Evolutionary conservation across 2,329 filamentous ascomycete species (phyloP).

Genomic region (Emmonsiellopsis sp.): DNA sequence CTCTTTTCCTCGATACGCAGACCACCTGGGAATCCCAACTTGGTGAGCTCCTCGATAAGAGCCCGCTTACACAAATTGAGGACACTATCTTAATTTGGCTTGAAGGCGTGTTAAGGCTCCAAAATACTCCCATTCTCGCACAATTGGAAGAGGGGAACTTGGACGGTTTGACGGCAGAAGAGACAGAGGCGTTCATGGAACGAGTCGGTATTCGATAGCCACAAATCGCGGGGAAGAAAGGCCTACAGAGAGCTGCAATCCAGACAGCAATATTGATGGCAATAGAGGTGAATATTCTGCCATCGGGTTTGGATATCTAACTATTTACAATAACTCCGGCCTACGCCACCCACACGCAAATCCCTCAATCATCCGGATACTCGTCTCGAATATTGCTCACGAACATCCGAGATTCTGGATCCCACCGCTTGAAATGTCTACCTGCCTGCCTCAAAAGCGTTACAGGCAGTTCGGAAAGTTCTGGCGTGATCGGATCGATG

Average conservation of each 20-base stretch:
- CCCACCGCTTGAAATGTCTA: slow-evolving; percentile 81
- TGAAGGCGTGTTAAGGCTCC: slow-evolving; percentile 30
- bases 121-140: slow-evolving; percentile 39
- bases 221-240: background rate
- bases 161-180: slow-evolving; percentile 25
- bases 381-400: slow-evolving; percentile 74
- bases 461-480: slow-evolving; percentile 42
- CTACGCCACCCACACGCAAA: background rate
- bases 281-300: background rate
- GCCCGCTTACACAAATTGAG: slow-evolving; percentile 31
- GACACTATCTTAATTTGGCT: slow-evolving; percentile 33
- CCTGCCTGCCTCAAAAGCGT: slow-evolving; percentile 61
- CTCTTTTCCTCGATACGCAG: slow-evolving; percentile 7
- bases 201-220: slow-evolving; percentile 13
- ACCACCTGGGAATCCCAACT: slow-evolving; percentile 18
- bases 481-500: slow-evolving; percentile 51
- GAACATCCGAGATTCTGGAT: slow-evolving; percentile 56
- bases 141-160: slow-evolving; percentile 43
- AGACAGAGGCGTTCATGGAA: slow-evolving; percentile 28
- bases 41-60: slow-evolving; percentile 16
- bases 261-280: too few relatives aligned
- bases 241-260: background rate
- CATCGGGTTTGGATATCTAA: background rate
- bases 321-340: background rate
- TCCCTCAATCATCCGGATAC: slow-evolving; percentile 68